Conservation (phyloP, 805 yeast species). For the Yarrowia bubula region DNA sequence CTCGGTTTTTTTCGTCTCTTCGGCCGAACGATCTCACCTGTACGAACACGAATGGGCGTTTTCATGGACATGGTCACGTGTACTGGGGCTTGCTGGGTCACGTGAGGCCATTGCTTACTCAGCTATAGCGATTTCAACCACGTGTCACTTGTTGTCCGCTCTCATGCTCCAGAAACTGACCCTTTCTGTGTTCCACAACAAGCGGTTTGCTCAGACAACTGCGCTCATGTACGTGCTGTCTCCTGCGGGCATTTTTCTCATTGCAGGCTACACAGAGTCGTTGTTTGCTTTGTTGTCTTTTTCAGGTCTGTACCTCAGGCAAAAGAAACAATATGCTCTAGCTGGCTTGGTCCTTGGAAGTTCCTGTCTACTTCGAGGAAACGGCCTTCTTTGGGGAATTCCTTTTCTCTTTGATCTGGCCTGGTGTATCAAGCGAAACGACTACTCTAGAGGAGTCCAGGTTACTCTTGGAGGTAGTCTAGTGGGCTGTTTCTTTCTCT, state of each 20-base stretch:
- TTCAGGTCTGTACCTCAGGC: slow-evolving; percentile 54
- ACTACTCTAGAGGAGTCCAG: background rate
- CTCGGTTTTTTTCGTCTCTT: slow-evolving; percentile 66
- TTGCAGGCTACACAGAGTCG: slow-evolving; percentile 76
- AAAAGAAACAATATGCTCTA: slow-evolving; percentile 43
- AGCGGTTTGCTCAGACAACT: slow-evolving; percentile 38
- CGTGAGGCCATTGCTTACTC: slow-evolving; percentile 39
- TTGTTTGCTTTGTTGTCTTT: slow-evolving; percentile 61
- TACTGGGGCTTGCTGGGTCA: slow-evolving; percentile 32
- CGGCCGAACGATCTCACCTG: slow-evolving; percentile 50
- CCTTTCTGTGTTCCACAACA: slow-evolving; percentile 26
- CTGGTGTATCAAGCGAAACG: slow-evolving; percentile 22
- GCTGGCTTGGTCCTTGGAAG: slow-evolving; percentile 57
- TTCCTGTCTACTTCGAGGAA: slow-evolving; percentile 68
- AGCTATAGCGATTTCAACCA: slow-evolving; percentile 52
- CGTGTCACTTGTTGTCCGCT: slow-evolving; percentile 51
- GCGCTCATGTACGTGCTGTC: slow-evolving; percentile 55
- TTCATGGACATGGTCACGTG: slow-evolving; percentile 70
- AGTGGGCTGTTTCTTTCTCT: slow-evolving; percentile 48
- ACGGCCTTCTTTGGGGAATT: slow-evolving; percentile 70
- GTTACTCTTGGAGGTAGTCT: slow-evolving; percentile 55
- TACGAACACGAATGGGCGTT: slow-evolving; percentile 92
- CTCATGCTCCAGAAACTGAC: slow-evolving; percentile 54
- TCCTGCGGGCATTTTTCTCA: slow-evolving; percentile 77
- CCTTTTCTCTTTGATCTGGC: slow-evolving; percentile 59